Evolutionary conservation across 2,329 filamentous ascomycete species (phyloP), one percentile per base, ranked within the genome.

Genomic region (Fusarium illudens): DNA sequence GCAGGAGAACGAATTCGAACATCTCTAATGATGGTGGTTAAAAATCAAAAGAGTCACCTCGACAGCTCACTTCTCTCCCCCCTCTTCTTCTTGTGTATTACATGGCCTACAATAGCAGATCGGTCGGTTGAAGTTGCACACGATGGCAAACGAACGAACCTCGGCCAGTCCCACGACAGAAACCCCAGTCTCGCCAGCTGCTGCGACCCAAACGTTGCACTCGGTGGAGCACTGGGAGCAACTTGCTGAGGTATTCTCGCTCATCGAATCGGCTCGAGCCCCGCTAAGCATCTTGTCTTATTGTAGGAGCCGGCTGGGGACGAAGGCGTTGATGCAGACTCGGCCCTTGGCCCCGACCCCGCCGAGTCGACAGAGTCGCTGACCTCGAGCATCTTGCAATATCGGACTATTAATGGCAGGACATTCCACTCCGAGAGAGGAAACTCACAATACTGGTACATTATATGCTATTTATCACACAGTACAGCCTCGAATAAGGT

Each of bases 321-420:
- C 8, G 19, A n/a, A 3, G 30, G 46, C n/a, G 13, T 15, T 8
- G 64, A 68, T 20, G 22, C 19, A 10, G 64, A 67, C 25, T 67
- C 64, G 2, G 22, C 54, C 4, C 39, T 65, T 25, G 55, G 60
- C 1, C 29, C 48, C 2, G 36, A 44, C 2, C 54, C 49, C 2
- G 37, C 48, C 2, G 64, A 64, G 12, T 68, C 65, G 2, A 68
- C 65, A 15, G 65, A 65, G 10, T 67, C 65, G 6, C 64, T 67
- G n/a, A 51, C 48, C 4, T 67, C 65, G 4, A 67, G 64, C 4
- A 67, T 67, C 13, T 25, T 67, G 2, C 51, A 53, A 9, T 67
- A 67, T 6, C 56, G 65, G 4, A 67, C 65, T 6, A 68, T 67
- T 10, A 53, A 68, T 6, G 65, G 65, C 6, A 56, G 65, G 27